Percentiles rank a stretch among this genome's conserved stretches.
Evolutionary conservation across 805 yeast species (phyloP).

Genomic region (Hagleromyces aurorensis): DNA sequence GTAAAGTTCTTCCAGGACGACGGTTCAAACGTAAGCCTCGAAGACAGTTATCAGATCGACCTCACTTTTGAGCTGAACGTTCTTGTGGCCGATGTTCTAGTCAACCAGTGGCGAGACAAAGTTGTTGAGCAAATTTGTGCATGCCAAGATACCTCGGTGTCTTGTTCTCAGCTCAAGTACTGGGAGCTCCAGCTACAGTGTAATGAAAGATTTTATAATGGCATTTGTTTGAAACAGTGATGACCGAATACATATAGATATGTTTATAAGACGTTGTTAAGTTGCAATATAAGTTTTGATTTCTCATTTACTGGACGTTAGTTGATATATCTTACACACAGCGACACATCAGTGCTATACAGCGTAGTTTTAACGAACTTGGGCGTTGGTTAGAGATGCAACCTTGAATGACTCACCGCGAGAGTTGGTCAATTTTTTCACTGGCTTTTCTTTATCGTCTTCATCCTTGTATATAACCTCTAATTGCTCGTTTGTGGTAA

Average conservation of each 20-base stretch:
- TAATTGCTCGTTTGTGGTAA: conserved; percentile 67
- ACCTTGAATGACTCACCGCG: conserved; percentile 74
- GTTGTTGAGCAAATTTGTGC: conserved; percentile 19
- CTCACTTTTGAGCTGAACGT: conserved; percentile 16
- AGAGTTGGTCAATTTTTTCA: conserved; percentile 62
- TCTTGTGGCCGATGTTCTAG: conserved; percentile 15
- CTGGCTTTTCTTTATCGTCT: conserved; percentile 58
- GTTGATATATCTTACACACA: too few species aligned
- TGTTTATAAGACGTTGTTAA: too few species aligned
- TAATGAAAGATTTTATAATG: conserved; percentile 19
- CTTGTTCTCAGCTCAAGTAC: conserved; percentile 20
- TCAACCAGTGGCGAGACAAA: conserved; percentile 22
- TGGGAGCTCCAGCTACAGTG: conserved; percentile 22
- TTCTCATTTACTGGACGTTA: too few species aligned
- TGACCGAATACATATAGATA: conserved; percentile 4
- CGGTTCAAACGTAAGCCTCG: conserved; percentile 5
- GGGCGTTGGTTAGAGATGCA: conserved; percentile 63
- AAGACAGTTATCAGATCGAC: conserved; percentile 15
- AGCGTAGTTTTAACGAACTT: conserved; percentile 61
- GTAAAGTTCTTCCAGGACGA: too few species aligned
- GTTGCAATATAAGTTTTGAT: too few species aligned
- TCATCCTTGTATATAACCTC: conserved; percentile 74
- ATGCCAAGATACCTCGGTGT: conserved; percentile 18
- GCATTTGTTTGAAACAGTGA: conserved; percentile 11
- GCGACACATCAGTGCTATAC: too few species aligned